A percentile compares a stretch with the other conserved stretches of the same genome.
Conservation (phyloP, 495 filamentous ascomycete species). For the Aspergillus sparsus region DNA sequence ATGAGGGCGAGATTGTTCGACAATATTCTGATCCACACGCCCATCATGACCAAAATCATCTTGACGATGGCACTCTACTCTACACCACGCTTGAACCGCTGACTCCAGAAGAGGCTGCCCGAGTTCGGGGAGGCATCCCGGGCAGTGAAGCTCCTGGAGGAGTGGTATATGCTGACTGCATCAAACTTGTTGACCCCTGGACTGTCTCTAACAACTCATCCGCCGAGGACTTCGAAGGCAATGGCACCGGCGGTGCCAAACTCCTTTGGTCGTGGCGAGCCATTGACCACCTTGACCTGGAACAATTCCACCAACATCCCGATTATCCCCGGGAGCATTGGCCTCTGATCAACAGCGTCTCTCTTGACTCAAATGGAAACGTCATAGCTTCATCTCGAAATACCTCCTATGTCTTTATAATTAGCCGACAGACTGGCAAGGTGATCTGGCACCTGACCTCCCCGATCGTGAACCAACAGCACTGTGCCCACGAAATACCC, state of each 20-base stretch:
- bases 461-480: slow-evolving; percentile 45
- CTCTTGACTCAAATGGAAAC: slow-evolving; percentile 38
- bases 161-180: slow-evolving; percentile 45
- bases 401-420: slow-evolving; percentile 45
- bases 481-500: slow-evolving; percentile 42
- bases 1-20: slow-evolving; percentile 35
- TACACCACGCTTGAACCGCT: slow-evolving; percentile 48
- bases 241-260: slow-evolving; percentile 30
- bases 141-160: slow-evolving; percentile 41
- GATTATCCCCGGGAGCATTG: slow-evolving; percentile 50
- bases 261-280: slow-evolving; percentile 49
- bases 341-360: slow-evolving; percentile 47
- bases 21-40: slow-evolving; percentile 44
- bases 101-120: slow-evolving; percentile 33
- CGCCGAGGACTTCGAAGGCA: slow-evolving; percentile 29
- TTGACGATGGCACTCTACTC: slow-evolving; percentile 42
- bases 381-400: slow-evolving; percentile 47
- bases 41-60: slow-evolving; percentile 51
- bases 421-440: slow-evolving; percentile 37
- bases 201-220: slow-evolving; percentile 21
- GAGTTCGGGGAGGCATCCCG: slow-evolving; percentile 42
- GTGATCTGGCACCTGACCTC: slow-evolving; percentile 46
- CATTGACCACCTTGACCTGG: slow-evolving; percentile 39
- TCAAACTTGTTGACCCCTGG: slow-evolving; percentile 43
- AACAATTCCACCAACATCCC: slow-evolving; percentile 35